A percentile compares a stretch with the other conserved stretches of the same genome.
phyloP scores from a whole-genome alignment of 1,139 yeast genomes.

The Taphrina sp. region DNA sequence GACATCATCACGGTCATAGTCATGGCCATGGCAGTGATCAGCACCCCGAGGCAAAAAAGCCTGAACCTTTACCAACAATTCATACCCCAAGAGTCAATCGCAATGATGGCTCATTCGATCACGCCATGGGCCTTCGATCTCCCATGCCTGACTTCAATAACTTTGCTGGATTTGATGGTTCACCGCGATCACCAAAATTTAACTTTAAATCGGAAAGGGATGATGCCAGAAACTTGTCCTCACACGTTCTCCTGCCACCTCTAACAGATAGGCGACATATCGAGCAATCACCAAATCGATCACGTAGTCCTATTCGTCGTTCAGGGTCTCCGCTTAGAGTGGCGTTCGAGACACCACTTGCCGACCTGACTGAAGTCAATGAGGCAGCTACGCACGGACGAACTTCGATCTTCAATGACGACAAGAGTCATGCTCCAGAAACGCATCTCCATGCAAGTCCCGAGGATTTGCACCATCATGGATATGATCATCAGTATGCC shows the following conservation, averaged over 20 bases:
- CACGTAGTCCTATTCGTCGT: constrained; percentile 23
- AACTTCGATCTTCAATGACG: no score
- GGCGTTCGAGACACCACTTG: neutral
- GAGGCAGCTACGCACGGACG: neutral
- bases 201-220: no score
- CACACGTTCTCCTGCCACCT: neutral
- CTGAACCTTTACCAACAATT: constrained; percentile 7
- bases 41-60: constrained; percentile 39
- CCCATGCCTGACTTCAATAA: constrained; percentile 10
- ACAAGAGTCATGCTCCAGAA: no score
- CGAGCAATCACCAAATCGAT: constrained; percentile 2
- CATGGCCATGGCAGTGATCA: constrained; percentile 42
- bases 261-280: neutral
- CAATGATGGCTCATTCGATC: constrained; percentile 5
- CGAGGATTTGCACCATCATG: no score
- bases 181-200: no score
- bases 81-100: neutral
- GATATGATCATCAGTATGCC: no score
- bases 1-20: constrained; percentile 51
- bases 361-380: constrained; percentile 2
- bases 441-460: no score
- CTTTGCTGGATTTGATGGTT: constrained; percentile 8
- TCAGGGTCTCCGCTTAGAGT: constrained; percentile 22
- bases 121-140: constrained; percentile 12
- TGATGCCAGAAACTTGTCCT: neutral